Percentiles rank a stretch among this genome's conserved stretches.
Conservation (phyloP, 768 basidiomycete genomes). For the Amanita rubescens region DNA sequence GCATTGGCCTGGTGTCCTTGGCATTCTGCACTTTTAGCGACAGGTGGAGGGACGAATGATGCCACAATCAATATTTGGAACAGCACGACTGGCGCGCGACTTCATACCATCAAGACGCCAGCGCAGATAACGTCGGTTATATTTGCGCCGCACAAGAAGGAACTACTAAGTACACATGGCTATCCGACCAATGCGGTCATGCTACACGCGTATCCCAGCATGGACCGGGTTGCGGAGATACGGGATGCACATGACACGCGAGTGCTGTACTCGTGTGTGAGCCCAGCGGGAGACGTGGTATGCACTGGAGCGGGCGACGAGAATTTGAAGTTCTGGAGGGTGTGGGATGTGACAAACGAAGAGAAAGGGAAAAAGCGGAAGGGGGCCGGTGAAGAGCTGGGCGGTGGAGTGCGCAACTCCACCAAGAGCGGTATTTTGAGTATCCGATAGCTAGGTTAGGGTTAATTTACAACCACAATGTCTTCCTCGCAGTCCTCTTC, state of each 20-base stretch:
- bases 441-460: constrained; percentile 24
- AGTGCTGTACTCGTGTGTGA: constrained; percentile 77
- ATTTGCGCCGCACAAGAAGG: constrained; percentile 83
- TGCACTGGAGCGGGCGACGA: constrained; percentile 93
- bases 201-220: constrained; percentile 79
- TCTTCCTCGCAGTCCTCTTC: too few relatives aligned
- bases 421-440: constrained; percentile 44
- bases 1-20: constrained; percentile 97
- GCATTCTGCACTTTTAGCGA: constrained; percentile 86
- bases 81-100: constrained; percentile 82
- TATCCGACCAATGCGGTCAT: constrained; percentile 84
- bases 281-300: constrained; percentile 87
- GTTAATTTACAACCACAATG: not conserved
- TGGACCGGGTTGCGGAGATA: constrained; percentile 76
- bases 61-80: constrained; percentile 90
- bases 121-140: constrained; percentile 90
- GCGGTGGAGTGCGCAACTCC: constrained; percentile 35
- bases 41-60: constrained; percentile 93
- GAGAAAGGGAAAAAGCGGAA: constrained; percentile 45
- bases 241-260: constrained; percentile 90
- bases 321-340: constrained; percentile 93
- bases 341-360: constrained; percentile 59
- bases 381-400: constrained; percentile 26
- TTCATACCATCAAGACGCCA: constrained; percentile 80
- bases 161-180: constrained; percentile 88